Percentiles rank a stretch among this genome's conserved stretches.
phyloP scores from a whole-genome alignment of 805 yeast species.

The Dipodascopsis uninucleata region DNA sequence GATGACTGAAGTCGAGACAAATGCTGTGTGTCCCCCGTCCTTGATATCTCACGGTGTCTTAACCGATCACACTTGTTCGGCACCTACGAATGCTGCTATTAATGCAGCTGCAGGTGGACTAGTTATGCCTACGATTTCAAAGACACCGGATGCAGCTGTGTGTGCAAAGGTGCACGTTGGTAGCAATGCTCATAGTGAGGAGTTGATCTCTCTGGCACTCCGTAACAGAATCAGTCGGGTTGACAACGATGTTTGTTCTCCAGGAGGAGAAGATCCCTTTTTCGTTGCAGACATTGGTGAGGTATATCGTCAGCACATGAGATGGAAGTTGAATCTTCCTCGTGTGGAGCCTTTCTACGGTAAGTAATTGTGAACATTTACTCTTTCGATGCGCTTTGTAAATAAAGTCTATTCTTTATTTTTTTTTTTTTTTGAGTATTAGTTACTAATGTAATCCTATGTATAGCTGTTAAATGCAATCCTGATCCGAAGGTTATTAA shows the following conservation, averaged over 20 bases:
- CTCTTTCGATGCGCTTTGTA: neutral
- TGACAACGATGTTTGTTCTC: slow-evolving; percentile 56
- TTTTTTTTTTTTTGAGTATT: neutral
- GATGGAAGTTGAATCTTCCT: slow-evolving; percentile 68
- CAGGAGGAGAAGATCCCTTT: slow-evolving; percentile 82
- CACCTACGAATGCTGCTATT: neutral
- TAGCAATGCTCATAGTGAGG: slow-evolving; percentile 20
- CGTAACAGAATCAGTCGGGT: slow-evolving; percentile 33
- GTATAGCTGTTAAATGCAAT: slow-evolving; percentile 83
- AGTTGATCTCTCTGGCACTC: slow-evolving; percentile 24
- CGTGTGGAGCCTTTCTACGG: slow-evolving; percentile 73
- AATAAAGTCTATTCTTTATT: neutral
- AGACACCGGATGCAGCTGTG: slow-evolving; percentile 5
- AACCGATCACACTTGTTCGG: slow-evolving; percentile 3
- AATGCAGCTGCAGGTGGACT: too few relatives aligned
- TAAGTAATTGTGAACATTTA: too few relatives aligned
- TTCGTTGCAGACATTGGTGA: slow-evolving; percentile 83
- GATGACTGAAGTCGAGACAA: slow-evolving; percentile 29
- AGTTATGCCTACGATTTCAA: slow-evolving; percentile 5
- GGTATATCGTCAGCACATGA: slow-evolving; percentile 54
- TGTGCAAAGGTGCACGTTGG: slow-evolving; percentile 1
- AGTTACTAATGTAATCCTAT: neutral
- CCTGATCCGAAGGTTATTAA: slow-evolving; percentile 60
- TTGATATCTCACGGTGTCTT: slow-evolving; percentile 16
- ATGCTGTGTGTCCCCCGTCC: slow-evolving; percentile 29